These are phyloP conservation scores for Kentomonas sorsogonicus DNA, from an alignment of 208 protist species.

Conservation along the genomic window DNA sequence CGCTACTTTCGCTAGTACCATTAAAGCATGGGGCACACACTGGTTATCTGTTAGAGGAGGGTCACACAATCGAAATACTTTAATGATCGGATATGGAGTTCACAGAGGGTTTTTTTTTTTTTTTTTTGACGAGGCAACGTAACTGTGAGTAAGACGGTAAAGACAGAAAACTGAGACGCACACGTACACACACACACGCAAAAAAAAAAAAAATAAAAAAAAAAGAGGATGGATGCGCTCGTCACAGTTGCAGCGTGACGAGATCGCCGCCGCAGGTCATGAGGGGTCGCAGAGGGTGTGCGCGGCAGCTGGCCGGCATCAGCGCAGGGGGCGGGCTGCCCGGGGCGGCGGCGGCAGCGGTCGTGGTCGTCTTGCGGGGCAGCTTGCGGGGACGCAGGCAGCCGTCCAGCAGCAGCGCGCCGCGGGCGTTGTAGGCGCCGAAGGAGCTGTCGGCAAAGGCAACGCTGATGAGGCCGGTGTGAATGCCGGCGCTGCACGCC, in stretches of 20 bases:
- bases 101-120: too few species aligned
- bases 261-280: conserved; percentile 73
- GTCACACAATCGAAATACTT: background rate
- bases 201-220: conserved; percentile 14
- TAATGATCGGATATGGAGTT: conserved; percentile 2
- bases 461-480: conserved; percentile 71
- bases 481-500: conserved; percentile 51
- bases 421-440: conserved; percentile 62
- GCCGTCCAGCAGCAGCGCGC: conserved; percentile 43
- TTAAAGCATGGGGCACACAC: too few species aligned
- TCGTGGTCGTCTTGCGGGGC: conserved; percentile 7
- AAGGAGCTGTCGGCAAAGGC: conserved; percentile 74
- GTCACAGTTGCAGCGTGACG: conserved; percentile 57
- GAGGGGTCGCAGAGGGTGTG: conserved; percentile 71
- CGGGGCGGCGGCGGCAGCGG: conserved; percentile 2
- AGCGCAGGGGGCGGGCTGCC: background rate
- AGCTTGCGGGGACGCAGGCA: conserved; percentile 23
- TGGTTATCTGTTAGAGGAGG: too few species aligned
- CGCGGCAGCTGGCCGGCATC: conserved; percentile 46
- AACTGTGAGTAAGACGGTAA: too few species aligned
- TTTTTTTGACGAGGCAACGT: too few species aligned
- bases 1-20: too few species aligned
- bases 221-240: background rate
- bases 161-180: background rate
- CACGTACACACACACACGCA: conserved; percentile 1